These are phyloP conservation scores for Claviceps pazoutovae DNA, from an alignment of 2,329 filamentous ascomycete genomes.

Conservation along the genomic window DNA sequence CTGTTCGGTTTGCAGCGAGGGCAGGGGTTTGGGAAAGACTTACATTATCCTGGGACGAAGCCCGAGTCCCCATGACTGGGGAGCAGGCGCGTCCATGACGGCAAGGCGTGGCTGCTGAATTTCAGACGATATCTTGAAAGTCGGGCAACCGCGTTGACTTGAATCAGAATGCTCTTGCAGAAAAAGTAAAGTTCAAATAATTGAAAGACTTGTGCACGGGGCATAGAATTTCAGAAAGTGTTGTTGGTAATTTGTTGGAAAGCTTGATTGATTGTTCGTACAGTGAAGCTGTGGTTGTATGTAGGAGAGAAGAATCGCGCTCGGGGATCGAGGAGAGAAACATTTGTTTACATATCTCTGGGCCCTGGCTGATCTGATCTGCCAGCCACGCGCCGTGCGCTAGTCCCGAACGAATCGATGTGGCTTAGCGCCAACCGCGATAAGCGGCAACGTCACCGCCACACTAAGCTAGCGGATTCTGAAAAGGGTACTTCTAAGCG, in stretches of 20 bases:
- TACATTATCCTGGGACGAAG: slow-evolving; percentile 7
- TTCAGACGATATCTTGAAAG: slow-evolving; percentile 3
- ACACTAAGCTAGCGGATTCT: not conserved
- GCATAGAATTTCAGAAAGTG: slow-evolving; percentile 4
- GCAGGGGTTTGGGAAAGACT: slow-evolving; percentile 1
- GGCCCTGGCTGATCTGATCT: not conserved
- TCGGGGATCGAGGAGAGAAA: not conserved
- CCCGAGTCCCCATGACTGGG: slow-evolving; percentile 9
- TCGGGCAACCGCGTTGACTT: slow-evolving; percentile 5
- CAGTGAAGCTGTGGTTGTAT: slow-evolving; percentile 2
- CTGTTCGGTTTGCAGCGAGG: not conserved
- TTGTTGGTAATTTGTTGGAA: slow-evolving; percentile 1
- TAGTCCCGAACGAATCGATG: not conserved
- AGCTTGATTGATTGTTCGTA: slow-evolving; percentile 1
- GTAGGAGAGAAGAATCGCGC: not conserved
- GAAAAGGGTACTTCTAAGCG: too few species aligned
- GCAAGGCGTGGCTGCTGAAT: slow-evolving; percentile 3
- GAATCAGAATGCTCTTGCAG: not conserved
- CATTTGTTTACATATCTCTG: slow-evolving; percentile 4
- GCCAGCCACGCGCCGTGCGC: not conserved
- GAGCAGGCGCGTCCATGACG: slow-evolving; percentile 9
- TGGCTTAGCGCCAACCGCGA: not conserved
- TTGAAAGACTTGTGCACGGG: not conserved
- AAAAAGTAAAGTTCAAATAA: not conserved
- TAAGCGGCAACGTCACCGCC: not conserved